Base-by-base conservation (phyloP, 768 basidiomycete genomes). In the Russula ochroleuca region DNA sequence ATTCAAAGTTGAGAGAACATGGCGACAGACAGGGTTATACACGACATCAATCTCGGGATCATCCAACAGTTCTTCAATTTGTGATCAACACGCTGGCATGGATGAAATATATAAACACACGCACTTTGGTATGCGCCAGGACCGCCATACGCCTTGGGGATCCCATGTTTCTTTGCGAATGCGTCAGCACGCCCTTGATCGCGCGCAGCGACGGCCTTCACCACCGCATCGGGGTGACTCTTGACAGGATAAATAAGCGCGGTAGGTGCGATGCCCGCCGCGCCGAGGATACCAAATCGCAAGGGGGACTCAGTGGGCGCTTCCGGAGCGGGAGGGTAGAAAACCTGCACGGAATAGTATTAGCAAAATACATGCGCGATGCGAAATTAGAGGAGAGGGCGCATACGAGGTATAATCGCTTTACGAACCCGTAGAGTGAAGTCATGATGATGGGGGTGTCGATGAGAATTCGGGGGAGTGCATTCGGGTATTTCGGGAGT, bases 181-280 rank as follows among this genome's bases (percentile, higher is more conserved):
- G 68, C 71, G 51, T 78, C 69, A 2, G 84, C 87, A 31, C 71
- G 75, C 7, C 63, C 66, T 21, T 78, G 72, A 70, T 79, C 80
- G n/a, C 87, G 77, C 5, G 87, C 81, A 1, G 85, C 86, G 5
- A 88, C 78, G 1, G 81, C 86, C 47, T 78, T 73, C 0, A 88
- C 72, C 13, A 81, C 77, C 1, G 79, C 83, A 63, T 85, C 87
- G 0, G 82, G 74, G 60, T 87, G 86, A 57, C 74, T 79, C 57
- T 73, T 77, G 0, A 79, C 81, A 8, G 86, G 84, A 2, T 64
- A 62, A 40, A 87, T 77, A 19, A 85, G 72, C 9, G 81, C 84
- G 9, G 62, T 49, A 5, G 83, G 83, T 0, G 80, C 83, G 33
- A 86, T 85, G 33, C 68, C 73, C 0, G 85, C 84, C 2, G 85